Evolutionary conservation across 805 yeast genomes (phyloP), one percentile per base, ranked within the genome.

Genomic region (Spathaspora girioi): DNA sequence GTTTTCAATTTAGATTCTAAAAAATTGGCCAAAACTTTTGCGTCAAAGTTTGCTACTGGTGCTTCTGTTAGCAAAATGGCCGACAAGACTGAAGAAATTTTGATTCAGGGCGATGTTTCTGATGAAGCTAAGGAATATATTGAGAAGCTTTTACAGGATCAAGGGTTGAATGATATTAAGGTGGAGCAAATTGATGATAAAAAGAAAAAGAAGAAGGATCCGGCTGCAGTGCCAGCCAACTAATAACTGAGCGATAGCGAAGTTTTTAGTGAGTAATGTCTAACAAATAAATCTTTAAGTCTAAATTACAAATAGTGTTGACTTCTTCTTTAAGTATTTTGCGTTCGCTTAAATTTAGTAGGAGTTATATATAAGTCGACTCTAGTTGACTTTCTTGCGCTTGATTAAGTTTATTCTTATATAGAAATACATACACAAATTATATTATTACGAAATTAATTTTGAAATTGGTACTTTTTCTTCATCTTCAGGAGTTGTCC

Each of bases 31-130:
- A 93, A 93, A 77, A 84, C 91, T 0, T 92, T 93, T 69, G 94
- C 97, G 0, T 86, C 94, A 35, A 90, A 88, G 68, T 92, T 93
- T 65, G 98, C 98, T 12, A 92, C 97, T 8, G 98, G 98, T 48
- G 93, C 97, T 27, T 84, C 94, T 19, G 96, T 92, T 12, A 84
- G 91, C 3, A 92, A 92, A 70, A 88, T 83, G 56, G 91, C 84
- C 3, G 98, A 92, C 57, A 92, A 92, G 71, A 89, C 87, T 66
- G 97, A 93, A 55, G 98, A 92, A 64, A 82, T 92, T 51, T 81
- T 89, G 52, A 86, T 92, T 53, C 97, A 92, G 73, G 98, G 98
- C 61, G 98, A 93, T 69, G 94, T 92, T 43, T 87, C 91, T 51
- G 97, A 91, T 57, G 96, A 87, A 61, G 94, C 91, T 27, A 96